Conservation (phyloP, 257 asterid genomes). For the Datura wrightii region DNA sequence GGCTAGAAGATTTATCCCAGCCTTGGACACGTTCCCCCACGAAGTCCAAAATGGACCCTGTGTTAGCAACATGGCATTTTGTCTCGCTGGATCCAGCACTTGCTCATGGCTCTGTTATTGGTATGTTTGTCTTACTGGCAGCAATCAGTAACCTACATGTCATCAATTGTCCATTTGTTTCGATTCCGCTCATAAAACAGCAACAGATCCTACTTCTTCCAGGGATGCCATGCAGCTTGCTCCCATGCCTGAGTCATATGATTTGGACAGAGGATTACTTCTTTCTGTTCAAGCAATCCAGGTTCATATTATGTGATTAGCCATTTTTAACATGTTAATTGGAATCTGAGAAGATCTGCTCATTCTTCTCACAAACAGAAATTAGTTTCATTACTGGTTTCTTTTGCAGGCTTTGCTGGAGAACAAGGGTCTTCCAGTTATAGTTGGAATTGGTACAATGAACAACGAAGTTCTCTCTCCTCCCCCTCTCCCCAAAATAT, state of each 20-base stretch:
- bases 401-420: constrained; percentile 86
- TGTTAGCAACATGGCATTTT: constrained; percentile 86
- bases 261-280: constrained; percentile 95
- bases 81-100: constrained; percentile 55
- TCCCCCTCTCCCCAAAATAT: constrained; percentile 7
- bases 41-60: constrained; percentile 87
- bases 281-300: constrained; percentile 97
- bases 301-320: constrained; percentile 46
- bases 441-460: constrained; percentile 93
- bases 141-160: constrained; percentile 34
- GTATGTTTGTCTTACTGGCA: constrained; percentile 47
- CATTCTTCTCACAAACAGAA: constrained; percentile 33
- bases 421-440: constrained; percentile 93
- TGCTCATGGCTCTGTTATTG: constrained; percentile 57
- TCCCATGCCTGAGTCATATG: constrained; percentile 94
- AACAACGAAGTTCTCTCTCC: constrained; percentile 35
- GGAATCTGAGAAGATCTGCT: constrained; percentile 28
- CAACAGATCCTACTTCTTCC: constrained; percentile 83
- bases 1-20: constrained; percentile 86
- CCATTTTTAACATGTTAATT: not conserved
- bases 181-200: constrained; percentile 61
- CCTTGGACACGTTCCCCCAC: constrained; percentile 99
- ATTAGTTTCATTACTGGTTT: constrained; percentile 27
- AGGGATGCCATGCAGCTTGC: constrained; percentile 78
- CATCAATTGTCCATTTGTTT: constrained; percentile 31